phyloP scores from a whole-genome alignment of 2,329 filamentous ascomycete genomes.

The Neofusicoccum parvum region DNA sequence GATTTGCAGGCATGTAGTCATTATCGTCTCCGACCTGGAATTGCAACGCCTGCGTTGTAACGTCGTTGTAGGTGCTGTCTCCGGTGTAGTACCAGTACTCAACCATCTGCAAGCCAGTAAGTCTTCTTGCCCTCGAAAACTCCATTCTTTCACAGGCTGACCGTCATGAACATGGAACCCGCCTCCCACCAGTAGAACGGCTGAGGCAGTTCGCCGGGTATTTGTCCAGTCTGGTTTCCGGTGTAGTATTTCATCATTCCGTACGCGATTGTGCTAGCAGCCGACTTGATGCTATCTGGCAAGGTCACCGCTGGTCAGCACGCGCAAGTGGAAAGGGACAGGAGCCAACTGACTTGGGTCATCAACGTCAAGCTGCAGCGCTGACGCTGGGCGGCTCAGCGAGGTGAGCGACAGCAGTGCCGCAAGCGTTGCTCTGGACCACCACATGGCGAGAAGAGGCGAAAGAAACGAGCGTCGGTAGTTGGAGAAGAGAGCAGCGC shows the following conservation, averaged over 20 bases:
- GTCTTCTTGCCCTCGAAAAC: not conserved
- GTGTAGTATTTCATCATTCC: constrained; percentile 58
- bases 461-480: not conserved
- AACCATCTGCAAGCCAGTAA: constrained; percentile 55
- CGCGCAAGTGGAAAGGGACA: too few relatives aligned
- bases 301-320: not conserved
- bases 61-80: constrained; percentile 69
- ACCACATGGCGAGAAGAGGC: not conserved
- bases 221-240: constrained; percentile 51
- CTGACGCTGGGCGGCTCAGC: not conserved
- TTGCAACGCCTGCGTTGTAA: constrained; percentile 56
- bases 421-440: not conserved
- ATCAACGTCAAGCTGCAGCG: constrained; percentile 4
- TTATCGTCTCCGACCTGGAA: constrained; percentile 35
- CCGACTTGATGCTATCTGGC: constrained; percentile 43
- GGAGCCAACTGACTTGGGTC: not conserved
- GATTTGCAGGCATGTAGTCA: constrained; percentile 34
- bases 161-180: constrained; percentile 61
- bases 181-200: constrained; percentile 71
- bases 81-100: constrained; percentile 87
- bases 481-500: not conserved
- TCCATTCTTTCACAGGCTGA: not conserved
- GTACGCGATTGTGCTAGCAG: constrained; percentile 47
- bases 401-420: constrained; percentile 1
- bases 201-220: constrained; percentile 52